These are phyloP conservation scores for Glomus cerebriforme DNA, from an alignment of 192 early-diverging fungal genomes.

Conservation along the genomic window DNA sequence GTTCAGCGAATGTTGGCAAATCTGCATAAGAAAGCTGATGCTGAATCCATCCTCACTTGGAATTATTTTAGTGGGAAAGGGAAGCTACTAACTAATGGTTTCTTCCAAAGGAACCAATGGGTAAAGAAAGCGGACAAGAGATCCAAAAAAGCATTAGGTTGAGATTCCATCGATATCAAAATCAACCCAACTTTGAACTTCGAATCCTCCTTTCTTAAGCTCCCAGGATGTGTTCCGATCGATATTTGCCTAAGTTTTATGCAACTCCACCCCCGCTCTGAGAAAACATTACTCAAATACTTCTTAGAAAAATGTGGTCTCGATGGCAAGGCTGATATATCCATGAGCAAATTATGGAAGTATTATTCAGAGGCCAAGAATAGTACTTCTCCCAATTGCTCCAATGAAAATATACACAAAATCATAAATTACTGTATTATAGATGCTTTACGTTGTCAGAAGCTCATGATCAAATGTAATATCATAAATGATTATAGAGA, in stretches of 20 bases:
- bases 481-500: too few species aligned
- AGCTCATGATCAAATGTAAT: too few species aligned
- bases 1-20: background rate
- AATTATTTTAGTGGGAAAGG: too few species aligned
- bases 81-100: background rate
- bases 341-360: background rate
- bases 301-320: too few species aligned
- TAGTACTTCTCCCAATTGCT: background rate
- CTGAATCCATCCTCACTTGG: too few species aligned
- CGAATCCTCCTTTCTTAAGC: background rate
- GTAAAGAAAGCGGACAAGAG: background rate
- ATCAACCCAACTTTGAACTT: background rate
- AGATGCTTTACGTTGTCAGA: background rate
- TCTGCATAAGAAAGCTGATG: background rate
- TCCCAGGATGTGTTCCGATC: background rate
- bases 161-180: background rate
- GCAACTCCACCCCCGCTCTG: conserved; percentile 3
- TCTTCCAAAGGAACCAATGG: too few species aligned
- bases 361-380: background rate
- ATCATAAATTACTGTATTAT: background rate
- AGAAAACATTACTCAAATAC: conserved; percentile 11
- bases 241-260: background rate
- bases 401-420: background rate
- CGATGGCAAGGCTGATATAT: conserved; percentile 2
- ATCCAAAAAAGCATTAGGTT: background rate